Conservation (phyloP, 345 rosid species). For the Draba incana region DNA sequence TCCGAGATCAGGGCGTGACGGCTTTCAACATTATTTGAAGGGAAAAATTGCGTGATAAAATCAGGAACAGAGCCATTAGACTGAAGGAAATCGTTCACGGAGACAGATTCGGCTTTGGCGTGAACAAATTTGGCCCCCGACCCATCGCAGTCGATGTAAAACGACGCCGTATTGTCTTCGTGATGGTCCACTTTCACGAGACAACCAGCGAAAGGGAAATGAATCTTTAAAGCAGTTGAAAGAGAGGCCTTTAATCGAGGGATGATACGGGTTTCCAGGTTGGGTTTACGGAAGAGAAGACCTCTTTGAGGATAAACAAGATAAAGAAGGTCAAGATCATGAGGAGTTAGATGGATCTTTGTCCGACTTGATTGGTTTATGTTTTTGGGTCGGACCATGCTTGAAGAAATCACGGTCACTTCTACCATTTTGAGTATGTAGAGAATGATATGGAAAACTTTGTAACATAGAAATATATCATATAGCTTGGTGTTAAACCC, state of each 20-base stretch:
- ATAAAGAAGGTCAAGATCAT: constrained; percentile 33
- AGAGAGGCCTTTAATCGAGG: constrained; percentile 26
- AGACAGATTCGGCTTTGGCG: constrained; percentile 40
- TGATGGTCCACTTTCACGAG: constrained; percentile 31
- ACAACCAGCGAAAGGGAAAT: constrained; percentile 35
- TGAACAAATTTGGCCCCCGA: constrained; percentile 43
- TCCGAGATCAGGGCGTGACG: constrained; percentile 30
- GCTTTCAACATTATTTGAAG: constrained; percentile 38
- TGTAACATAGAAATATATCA: neutral
- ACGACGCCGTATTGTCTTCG: constrained; percentile 23
- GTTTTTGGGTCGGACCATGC: constrained; percentile 17
- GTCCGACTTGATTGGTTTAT: neutral
- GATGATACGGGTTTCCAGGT: neutral
- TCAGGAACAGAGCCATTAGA: constrained; percentile 38
- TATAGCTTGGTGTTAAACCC: neutral
- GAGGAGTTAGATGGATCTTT: constrained; percentile 40
- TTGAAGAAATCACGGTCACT: constrained; percentile 26
- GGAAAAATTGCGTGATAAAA: constrained; percentile 37
- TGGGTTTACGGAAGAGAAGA: constrained; percentile 38
- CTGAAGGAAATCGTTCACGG: constrained; percentile 36
- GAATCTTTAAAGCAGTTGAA: constrained; percentile 12
- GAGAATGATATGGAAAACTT: neutral
- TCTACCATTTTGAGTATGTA: constrained; percentile 11
- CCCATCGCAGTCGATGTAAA: constrained; percentile 29
- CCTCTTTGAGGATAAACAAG: constrained; percentile 38